Conservation (phyloP, 2,329 filamentous ascomycete species). For the Nannizzia gypsea region DNA sequence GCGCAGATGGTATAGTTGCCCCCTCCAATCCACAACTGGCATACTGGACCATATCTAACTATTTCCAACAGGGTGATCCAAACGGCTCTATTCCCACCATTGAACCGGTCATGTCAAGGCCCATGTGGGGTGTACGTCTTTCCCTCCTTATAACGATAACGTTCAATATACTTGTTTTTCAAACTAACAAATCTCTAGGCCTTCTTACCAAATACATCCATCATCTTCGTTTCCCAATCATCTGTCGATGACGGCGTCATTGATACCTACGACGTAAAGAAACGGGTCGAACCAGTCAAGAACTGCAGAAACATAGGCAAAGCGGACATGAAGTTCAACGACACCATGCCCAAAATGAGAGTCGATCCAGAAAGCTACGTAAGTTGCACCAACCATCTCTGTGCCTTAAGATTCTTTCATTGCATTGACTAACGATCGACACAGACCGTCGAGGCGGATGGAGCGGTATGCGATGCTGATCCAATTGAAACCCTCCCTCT, state of each 20-base stretch:
- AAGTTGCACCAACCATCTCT: slow-evolving; percentile 17
- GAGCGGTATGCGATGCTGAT: slow-evolving; percentile 58
- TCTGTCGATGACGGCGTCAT: slow-evolving; percentile 57
- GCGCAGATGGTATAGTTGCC: slow-evolving; percentile 60
- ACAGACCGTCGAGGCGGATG: slow-evolving; percentile 68
- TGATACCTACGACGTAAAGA: slow-evolving; percentile 61
- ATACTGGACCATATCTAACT: slow-evolving; percentile 1
- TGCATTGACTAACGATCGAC: neutral
- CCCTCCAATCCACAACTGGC: neutral
- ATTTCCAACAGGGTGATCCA: slow-evolving; percentile 51
- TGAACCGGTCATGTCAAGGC: slow-evolving; percentile 69
- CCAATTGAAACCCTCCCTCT: slow-evolving; percentile 61
- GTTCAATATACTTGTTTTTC: neutral
- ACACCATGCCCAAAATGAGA: slow-evolving; percentile 69
- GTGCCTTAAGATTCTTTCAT: neutral
- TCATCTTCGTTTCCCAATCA: slow-evolving; percentile 71
- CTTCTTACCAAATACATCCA: slow-evolving; percentile 55
- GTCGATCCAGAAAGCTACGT: slow-evolving; percentile 85
- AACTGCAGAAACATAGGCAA: slow-evolving; percentile 66
- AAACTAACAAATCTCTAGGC: neutral
- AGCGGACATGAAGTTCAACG: slow-evolving; percentile 83
- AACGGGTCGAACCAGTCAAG: slow-evolving; percentile 67
- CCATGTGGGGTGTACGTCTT: slow-evolving; percentile 60
- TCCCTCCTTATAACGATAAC: neutral
- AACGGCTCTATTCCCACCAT: slow-evolving; percentile 80